phyloP scores from a whole-genome alignment of 352 stramenopile genomes.

The Phytophthora sp. region DNA sequence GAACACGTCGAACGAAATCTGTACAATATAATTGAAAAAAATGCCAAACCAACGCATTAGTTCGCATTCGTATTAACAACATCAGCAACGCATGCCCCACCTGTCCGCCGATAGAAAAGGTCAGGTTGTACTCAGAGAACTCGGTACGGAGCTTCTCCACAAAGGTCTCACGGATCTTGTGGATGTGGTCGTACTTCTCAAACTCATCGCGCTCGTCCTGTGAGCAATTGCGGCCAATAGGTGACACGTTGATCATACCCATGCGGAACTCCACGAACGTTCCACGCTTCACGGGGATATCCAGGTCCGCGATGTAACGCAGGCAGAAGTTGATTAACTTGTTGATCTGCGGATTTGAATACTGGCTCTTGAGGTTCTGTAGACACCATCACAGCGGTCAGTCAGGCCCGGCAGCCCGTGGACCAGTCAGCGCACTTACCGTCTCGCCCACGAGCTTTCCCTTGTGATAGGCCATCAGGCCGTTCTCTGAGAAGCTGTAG shows the following conservation, averaged over 20 bases:
- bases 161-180: slow-evolving; percentile 95
- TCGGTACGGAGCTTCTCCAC: slow-evolving; percentile 95
- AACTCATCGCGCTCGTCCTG: slow-evolving; percentile 98
- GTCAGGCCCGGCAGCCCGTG: background rate
- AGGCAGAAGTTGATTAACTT: slow-evolving; percentile 97
- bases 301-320: slow-evolving; percentile 93
- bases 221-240: slow-evolving; percentile 98
- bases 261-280: slow-evolving; percentile 99
- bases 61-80: no score
- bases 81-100: slow-evolving; percentile 18
- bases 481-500: slow-evolving; percentile 99
- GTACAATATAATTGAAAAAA: slow-evolving; percentile 1
- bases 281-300: slow-evolving; percentile 98
- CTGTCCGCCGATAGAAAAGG: slow-evolving; percentile 98
- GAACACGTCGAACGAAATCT: slow-evolving; percentile 99
- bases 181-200: slow-evolving; percentile 96
- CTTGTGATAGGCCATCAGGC: slow-evolving; percentile 97
- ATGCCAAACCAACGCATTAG: background rate
- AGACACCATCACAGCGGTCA: slow-evolving; percentile 5
- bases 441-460: slow-evolving; percentile 91
- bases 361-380: slow-evolving; percentile 93
- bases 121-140: slow-evolving; percentile 95
- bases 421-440: slow-evolving; percentile 36
- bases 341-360: slow-evolving; percentile 98
- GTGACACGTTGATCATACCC: slow-evolving; percentile 99